Evolutionary conservation across 2,329 filamentous ascomycete genomes (phyloP).

Genomic region (Penicillium sp.): DNA sequence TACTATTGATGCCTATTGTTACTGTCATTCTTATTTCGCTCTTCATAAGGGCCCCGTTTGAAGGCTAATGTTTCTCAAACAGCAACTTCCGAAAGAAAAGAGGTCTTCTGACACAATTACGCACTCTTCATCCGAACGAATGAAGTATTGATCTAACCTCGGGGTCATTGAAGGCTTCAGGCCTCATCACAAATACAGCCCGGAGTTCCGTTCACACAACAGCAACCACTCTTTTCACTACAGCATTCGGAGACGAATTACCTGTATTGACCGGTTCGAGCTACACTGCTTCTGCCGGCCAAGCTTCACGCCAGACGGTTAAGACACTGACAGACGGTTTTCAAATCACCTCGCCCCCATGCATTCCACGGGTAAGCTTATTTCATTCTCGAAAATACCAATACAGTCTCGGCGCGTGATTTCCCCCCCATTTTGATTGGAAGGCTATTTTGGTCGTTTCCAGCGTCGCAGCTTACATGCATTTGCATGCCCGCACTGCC

Average conservation of each 20-base stretch:
- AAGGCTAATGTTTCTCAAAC: neutral
- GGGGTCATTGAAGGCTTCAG: neutral
- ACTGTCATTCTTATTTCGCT: conserved; percentile 7
- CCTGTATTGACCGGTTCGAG: neutral
- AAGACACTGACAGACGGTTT: neutral
- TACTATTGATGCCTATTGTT: neutral
- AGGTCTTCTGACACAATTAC: neutral
- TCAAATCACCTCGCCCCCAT: neutral
- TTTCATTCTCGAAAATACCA: neutral
- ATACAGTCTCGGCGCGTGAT: neutral
- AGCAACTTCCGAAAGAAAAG: neutral
- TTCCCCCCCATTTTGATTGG: conserved; percentile 6
- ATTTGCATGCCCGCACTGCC: conserved; percentile 3
- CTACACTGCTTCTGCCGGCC: neutral
- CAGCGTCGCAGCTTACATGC: neutral
- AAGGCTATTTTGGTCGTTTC: conserved; percentile 14
- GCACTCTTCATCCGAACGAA: neutral
- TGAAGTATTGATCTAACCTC: neutral
- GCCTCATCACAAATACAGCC: neutral
- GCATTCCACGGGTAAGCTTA: conserved; percentile 12
- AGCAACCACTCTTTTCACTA: neutral
- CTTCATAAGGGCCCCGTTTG: neutral
- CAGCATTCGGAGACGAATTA: neutral
- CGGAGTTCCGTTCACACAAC: neutral
- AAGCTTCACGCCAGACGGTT: neutral